Conservation (phyloP, 805 yeast genomes). For the Teunomyces barrocoloradensis region DNA sequence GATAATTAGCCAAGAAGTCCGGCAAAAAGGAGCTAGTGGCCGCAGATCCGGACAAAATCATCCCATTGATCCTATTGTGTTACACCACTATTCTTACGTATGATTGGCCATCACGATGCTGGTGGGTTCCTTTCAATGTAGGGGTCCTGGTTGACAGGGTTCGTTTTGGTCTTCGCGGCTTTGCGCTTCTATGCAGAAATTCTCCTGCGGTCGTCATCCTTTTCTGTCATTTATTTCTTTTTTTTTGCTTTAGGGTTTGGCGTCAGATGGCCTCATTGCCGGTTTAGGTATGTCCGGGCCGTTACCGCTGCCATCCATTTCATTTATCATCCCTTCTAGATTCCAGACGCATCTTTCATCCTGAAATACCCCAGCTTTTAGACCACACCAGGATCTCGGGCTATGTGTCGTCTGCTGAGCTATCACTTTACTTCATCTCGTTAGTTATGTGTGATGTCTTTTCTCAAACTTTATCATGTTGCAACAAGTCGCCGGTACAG, state of each 20-base stretch:
- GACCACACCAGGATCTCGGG: neutral
- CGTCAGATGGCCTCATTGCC: neutral
- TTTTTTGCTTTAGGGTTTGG: neutral
- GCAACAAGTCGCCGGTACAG: no score
- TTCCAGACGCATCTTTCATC: neutral
- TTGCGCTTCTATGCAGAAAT: neutral
- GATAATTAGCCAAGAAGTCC: neutral
- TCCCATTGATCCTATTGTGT: no score
- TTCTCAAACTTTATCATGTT: no score
- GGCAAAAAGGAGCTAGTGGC: no score
- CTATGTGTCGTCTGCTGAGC: no score
- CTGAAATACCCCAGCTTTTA: neutral
- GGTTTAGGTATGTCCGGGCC: neutral
- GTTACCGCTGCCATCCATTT: neutral
- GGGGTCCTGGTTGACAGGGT: neutral
- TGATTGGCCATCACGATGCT: no score
- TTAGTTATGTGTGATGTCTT: no score
- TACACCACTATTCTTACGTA: no score
- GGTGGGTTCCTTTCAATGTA: no score
- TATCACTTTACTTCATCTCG: no score
- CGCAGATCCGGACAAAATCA: no score
- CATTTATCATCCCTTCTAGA: neutral
- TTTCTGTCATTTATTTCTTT: neutral
- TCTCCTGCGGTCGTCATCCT: neutral
- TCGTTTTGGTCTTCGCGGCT: neutral